A percentile compares a stretch with the other conserved stretches of the same genome.
Evolutionary conservation across 805 yeast genomes (phyloP).

Genomic region (Wickerhamomyces chaumierensis): DNA sequence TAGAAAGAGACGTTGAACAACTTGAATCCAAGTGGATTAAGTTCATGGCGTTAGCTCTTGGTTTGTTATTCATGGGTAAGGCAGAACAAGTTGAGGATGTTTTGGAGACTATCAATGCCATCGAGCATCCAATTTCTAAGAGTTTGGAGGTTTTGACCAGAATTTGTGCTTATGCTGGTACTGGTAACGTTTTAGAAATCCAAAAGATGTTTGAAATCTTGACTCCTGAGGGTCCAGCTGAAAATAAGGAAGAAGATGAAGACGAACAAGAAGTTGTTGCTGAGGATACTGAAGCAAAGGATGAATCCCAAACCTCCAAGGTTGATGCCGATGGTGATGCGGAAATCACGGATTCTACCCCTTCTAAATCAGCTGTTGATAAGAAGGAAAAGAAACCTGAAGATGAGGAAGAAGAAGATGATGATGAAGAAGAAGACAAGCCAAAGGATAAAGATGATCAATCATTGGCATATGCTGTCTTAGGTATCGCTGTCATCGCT

Average conservation of each 20-base stretch:
- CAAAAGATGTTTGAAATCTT: conserved; percentile 86
- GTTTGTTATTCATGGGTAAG: conserved; percentile 85
- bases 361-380: conserved; percentile 10
- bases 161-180: conserved; percentile 92
- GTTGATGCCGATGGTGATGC: conserved; percentile 22
- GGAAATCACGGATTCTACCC: conserved; percentile 16
- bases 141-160: conserved; percentile 83
- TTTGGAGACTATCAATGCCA: conserved; percentile 84
- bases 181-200: conserved; percentile 92
- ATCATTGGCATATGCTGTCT: conserved; percentile 69
- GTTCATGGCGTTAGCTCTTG: conserved; percentile 86
- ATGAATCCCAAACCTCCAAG: conserved; percentile 8
- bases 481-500: conserved; percentile 89
- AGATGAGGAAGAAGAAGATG: conserved; percentile 17
- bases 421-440: conserved; percentile 24
- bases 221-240: conserved; percentile 53
- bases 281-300: conserved; percentile 21
- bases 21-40: conserved; percentile 79
- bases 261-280: conserved; percentile 41
- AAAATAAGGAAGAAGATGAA: conserved; percentile 44
- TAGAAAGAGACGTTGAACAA: conserved; percentile 74
- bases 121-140: conserved; percentile 87
- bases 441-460: conserved; percentile 22
- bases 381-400: conserved; percentile 19
- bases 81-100: conserved; percentile 92